Base-by-base conservation (phyloP, 78 protist species). In the Polysphondylium violaceum region DNA sequence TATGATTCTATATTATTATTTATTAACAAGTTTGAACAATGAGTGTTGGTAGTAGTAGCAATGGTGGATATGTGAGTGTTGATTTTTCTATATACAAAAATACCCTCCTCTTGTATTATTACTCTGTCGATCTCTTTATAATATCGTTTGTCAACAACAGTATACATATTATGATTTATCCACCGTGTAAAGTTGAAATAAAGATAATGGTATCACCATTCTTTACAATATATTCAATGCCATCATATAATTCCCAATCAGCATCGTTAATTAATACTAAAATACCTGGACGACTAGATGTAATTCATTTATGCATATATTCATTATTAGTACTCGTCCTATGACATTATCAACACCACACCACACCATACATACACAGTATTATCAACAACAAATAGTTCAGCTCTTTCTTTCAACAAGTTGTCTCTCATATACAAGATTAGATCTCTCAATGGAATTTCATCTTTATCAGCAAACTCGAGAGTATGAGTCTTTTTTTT, bases 181-280 rank as follows among this genome's bases (percentile, higher is more conserved):
- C 98, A 21, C 98, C 98, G 73, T 96, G 98, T 27, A 96, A 88
- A 27, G 96, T 93, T 67, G 97, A 94, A 67, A 96, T 93, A 73
- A 96, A 93, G 25, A 56, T 87, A 41, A 96, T 79, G 1, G 71
- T 72, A 64, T 96, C 98, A 41, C 36, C 43, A 61, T 87, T 93
- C 31, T 87, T 71, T 16, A 96, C 64, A n/a, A 6, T 60, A 64
- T 67, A 92, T 7, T 83, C 95, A 7, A 78, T 71, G 12, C 79
- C 90, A 35, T 93, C 96, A 33, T 86, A 47, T 6, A 96, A 61
- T 74, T 96, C 98, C 89, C 94, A 92, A 76, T 96, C 98, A 2
- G 90, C 53, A 55, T 96, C 96, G 75, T 96, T 96, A 43, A 96
- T 93, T 19, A 96, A 90, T 23, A 94, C 94, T 21, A 96, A 68